Conservation (phyloP, 805 yeast species). For the Nakazawaea sp. region DNA sequence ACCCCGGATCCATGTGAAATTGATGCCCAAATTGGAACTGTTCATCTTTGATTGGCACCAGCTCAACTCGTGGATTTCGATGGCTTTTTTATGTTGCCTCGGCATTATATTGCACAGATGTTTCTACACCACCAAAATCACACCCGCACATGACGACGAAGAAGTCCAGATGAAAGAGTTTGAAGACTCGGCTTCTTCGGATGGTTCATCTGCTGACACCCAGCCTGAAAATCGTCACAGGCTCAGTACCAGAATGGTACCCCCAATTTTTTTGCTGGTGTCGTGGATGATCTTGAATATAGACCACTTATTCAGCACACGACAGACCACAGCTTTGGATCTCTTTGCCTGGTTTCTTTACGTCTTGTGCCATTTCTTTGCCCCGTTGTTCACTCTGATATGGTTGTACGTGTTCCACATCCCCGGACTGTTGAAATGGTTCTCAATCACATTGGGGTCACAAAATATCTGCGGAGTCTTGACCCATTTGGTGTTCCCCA, state of each 20-base stretch:
- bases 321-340: conserved; percentile 40
- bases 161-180: neutral
- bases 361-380: conserved; percentile 53
- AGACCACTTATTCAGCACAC: conserved; percentile 29
- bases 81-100: conserved; percentile 9
- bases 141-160: neutral
- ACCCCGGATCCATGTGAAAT: conserved; percentile 44
- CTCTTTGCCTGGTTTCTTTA: conserved; percentile 55
- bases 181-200: conserved; percentile 9
- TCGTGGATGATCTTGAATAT: conserved; percentile 46
- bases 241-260: conserved; percentile 17
- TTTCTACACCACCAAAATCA: conserved; percentile 7
- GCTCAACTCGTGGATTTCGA: conserved; percentile 17
- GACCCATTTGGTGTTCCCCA: conserved; percentile 59
- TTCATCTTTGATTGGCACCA: conserved; percentile 25
- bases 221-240: too few species aligned
- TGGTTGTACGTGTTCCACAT: conserved; percentile 62
- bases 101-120: conserved; percentile 13
- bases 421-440: conserved; percentile 53
- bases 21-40: conserved; percentile 36
- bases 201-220: too few species aligned
- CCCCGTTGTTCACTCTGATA: conserved; percentile 54
- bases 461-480: conserved; percentile 55
- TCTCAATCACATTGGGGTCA: conserved; percentile 46
- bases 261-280: conserved; percentile 32